A percentile compares a stretch with the other conserved stretches of the same genome.
These are phyloP conservation scores for Globisporangium canariense DNA, from an alignment of 352 stramenopile genomes.

Conservation along the genomic window DNA sequence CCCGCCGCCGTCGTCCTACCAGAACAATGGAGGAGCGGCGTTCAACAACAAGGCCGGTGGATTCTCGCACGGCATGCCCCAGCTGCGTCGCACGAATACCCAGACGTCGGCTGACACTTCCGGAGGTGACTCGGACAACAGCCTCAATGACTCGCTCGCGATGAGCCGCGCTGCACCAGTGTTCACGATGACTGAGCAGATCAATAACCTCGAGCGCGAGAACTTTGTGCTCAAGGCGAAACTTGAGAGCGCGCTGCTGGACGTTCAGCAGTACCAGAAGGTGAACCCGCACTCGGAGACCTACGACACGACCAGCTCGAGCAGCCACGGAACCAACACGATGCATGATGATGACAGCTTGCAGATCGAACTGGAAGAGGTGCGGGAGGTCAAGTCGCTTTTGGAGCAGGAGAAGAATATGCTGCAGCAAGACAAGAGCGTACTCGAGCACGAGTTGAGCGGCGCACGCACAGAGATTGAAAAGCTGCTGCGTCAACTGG, in stretches of 20 bases:
- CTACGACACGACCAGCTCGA: constrained; percentile 46
- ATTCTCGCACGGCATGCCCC: constrained; percentile 11
- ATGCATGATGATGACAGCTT: constrained; percentile 1
- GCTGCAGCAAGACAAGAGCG: constrained; percentile 22
- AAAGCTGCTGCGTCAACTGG: constrained; percentile 27
- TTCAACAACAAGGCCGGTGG: constrained; percentile 1
- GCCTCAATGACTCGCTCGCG: constrained; percentile 12
- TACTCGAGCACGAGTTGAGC: constrained; percentile 39
- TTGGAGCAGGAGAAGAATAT: constrained; percentile 27
- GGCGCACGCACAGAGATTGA: constrained; percentile 35
- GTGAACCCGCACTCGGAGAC: constrained; percentile 29
- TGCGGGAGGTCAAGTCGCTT: constrained; percentile 16
- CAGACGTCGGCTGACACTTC: constrained; percentile 42
- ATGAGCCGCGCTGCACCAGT: constrained; percentile 35
- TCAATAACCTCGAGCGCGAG: constrained; percentile 70
- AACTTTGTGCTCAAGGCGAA: constrained; percentile 70
- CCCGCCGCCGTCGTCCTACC: neutral
- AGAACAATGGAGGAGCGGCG: neutral
- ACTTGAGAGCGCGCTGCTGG: constrained; percentile 33
- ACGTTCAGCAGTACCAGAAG: constrained; percentile 38
- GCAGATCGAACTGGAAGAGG: constrained; percentile 42
- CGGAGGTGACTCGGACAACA: constrained; percentile 22
- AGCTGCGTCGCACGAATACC: constrained; percentile 34
- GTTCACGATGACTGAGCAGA: constrained; percentile 65
- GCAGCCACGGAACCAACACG: constrained; percentile 20